A percentile compares a stretch with the other conserved stretches of the same genome.
These are phyloP conservation scores for Glaciozyma antarctica DNA, from an alignment of 768 basidiomycete genomes.

Conservation along the genomic window DNA sequence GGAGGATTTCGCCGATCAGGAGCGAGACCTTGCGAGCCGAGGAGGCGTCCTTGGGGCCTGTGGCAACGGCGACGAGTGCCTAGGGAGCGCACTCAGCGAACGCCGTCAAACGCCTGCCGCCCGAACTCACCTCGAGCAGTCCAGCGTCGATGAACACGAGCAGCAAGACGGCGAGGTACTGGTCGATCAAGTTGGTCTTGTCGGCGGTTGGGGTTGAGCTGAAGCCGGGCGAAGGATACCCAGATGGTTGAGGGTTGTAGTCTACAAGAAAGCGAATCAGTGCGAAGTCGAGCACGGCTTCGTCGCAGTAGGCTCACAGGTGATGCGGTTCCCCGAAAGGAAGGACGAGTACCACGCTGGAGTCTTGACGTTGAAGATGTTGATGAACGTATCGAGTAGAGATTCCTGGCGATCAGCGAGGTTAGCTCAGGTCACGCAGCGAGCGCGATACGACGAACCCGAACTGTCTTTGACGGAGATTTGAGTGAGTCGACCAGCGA, in stretches of 20 bases:
- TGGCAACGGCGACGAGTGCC: constrained; percentile 77
- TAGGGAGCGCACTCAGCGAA: constrained; percentile 37
- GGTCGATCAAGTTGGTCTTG: constrained; percentile 74
- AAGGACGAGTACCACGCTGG: constrained; percentile 91
- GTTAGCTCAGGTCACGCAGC: constrained; percentile 42
- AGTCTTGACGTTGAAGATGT: constrained; percentile 78
- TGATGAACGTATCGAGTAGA: constrained; percentile 87
- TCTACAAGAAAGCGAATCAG: too few relatives aligned
- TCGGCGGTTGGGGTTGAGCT: constrained; percentile 39
- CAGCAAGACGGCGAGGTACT: constrained; percentile 78
- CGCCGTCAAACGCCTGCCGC: neutral
- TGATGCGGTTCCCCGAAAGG: constrained; percentile 45
- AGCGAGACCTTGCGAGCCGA: constrained; percentile 64
- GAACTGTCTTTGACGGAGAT: neutral
- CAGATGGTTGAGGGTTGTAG: too few relatives aligned
- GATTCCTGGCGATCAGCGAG: constrained; percentile 86
- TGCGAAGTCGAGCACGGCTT: too few relatives aligned
- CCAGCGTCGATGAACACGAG: constrained; percentile 78
- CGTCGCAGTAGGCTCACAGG: too few relatives aligned
- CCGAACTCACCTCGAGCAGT: constrained; percentile 61
- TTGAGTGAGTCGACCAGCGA: neutral
- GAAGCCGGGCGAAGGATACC: neutral
- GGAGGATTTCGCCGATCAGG: constrained; percentile 80
- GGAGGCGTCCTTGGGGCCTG: constrained; percentile 50
- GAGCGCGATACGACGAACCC: neutral